A percentile compares a stretch with the other conserved stretches of the same genome.
phyloP scores from a whole-genome alignment of 2,329 filamentous ascomycete species.

The Epichloe aotearoae region DNA sequence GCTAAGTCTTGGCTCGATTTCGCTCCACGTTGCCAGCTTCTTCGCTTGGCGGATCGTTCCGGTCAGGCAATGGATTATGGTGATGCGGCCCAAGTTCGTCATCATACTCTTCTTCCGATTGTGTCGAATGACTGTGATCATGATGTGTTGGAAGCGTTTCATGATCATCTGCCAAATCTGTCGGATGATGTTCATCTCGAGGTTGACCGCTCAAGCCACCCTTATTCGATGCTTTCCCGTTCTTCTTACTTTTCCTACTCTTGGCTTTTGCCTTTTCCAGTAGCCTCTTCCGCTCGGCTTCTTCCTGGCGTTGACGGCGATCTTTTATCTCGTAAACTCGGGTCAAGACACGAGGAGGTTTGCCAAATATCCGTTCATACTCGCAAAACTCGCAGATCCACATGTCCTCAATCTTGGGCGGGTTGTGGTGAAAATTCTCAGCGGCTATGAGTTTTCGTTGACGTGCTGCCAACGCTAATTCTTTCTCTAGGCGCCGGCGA shows the following conservation, averaged over 20 bases:
- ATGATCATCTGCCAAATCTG: slow-evolving; percentile 12
- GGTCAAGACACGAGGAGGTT: slow-evolving; percentile 70
- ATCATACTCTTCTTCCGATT: slow-evolving; percentile 26
- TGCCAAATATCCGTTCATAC: slow-evolving; percentile 91
- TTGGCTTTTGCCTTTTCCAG: slow-evolving; percentile 93
- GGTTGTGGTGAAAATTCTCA: slow-evolving; percentile 62
- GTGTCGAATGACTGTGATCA: slow-evolving; percentile 22
- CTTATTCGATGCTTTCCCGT: slow-evolving; percentile 38
- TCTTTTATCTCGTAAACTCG: slow-evolving; percentile 92
- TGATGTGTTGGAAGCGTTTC: slow-evolving; percentile 12
- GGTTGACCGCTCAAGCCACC: slow-evolving; percentile 14
- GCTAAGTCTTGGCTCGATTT: slow-evolving; percentile 6
- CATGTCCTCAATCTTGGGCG: slow-evolving; percentile 56
- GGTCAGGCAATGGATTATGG: slow-evolving; percentile 10
- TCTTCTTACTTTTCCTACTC: slow-evolving; percentile 78
- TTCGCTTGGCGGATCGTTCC: slow-evolving; percentile 2
- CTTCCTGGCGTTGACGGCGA: slow-evolving; percentile 65
- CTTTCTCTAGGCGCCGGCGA: slow-evolving; percentile 52
- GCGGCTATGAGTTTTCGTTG: slow-evolving; percentile 67
- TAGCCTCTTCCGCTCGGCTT: slow-evolving; percentile 73
- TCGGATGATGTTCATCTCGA: slow-evolving; percentile 11
- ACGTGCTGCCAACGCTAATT: slow-evolving; percentile 62
- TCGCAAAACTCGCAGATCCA: slow-evolving; percentile 99
- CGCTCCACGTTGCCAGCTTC: slow-evolving; percentile 9
- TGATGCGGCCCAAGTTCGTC: slow-evolving; percentile 20